phyloP scores from a whole-genome alignment of 345 rosid genomes.

The Erysimum cheiranthoides region DNA sequence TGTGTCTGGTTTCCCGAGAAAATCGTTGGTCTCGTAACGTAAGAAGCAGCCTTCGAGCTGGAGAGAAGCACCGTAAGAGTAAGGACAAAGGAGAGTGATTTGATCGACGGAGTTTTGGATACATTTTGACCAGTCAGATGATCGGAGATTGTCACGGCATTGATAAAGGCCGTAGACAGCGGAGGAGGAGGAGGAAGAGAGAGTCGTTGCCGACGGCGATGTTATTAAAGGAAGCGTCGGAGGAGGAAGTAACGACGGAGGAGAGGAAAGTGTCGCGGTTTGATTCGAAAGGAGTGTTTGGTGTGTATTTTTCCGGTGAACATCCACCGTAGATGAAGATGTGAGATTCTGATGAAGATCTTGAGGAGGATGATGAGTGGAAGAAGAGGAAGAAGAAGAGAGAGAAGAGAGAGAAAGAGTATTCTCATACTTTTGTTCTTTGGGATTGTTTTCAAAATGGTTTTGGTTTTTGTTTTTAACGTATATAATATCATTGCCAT shows the following conservation, averaged over 20 bases:
- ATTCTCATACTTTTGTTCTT: constrained; percentile 41
- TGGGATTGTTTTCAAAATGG: too few relatives aligned
- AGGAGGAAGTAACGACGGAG: constrained; percentile 70
- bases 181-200: constrained; percentile 48
- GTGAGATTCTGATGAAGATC: constrained; percentile 50
- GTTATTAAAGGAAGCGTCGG: constrained; percentile 57
- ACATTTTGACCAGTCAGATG: constrained; percentile 64
- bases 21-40: constrained; percentile 64
- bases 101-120: constrained; percentile 65
- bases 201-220: constrained; percentile 67
- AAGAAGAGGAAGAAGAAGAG: constrained; percentile 34
- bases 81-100: constrained; percentile 64
- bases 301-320: constrained; percentile 71
- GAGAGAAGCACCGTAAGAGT: constrained; percentile 69
- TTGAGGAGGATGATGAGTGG: constrained; percentile 38
- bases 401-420: constrained; percentile 23
- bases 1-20: constrained; percentile 74
- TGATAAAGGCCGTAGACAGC: constrained; percentile 70
- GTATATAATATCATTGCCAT: too few relatives aligned
- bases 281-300: constrained; percentile 65
- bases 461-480: too few relatives aligned
- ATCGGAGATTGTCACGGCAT: constrained; percentile 76
- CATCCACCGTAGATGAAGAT: constrained; percentile 79
- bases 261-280: constrained; percentile 68
- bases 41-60: constrained; percentile 78